Conservation (phyloP, 106 monocot genomes). For the Narthecium ossifragum region DNA sequence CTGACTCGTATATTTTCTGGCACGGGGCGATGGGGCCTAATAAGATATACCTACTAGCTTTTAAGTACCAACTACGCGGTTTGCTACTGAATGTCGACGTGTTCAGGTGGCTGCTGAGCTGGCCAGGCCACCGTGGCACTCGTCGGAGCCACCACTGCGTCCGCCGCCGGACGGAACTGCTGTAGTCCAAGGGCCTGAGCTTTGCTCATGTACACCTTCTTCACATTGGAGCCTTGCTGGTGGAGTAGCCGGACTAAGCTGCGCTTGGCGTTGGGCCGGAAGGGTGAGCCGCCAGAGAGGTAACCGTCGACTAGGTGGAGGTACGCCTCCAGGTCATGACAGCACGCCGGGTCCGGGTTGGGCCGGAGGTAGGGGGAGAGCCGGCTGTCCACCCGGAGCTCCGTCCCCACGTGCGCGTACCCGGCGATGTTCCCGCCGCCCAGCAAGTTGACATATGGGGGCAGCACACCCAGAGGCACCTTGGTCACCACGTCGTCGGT, state of each 20-base stretch:
- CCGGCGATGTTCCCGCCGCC: too few relatives aligned
- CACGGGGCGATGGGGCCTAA: too few relatives aligned
- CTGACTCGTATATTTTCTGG: too few relatives aligned
- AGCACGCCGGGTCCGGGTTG: conserved; percentile 52
- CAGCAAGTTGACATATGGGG: too few relatives aligned
- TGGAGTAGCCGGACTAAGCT: conserved; percentile 33
- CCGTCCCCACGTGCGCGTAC: conserved; percentile 52
- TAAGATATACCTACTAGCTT: too few relatives aligned
- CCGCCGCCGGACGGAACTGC: too few relatives aligned
- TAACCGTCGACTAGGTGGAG: conserved; percentile 80
- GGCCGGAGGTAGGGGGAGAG: conserved; percentile 53
- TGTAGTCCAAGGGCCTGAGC: conserved; percentile 13
- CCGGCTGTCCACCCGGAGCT: conserved; percentile 51
- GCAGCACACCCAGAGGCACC: conserved; percentile 29
- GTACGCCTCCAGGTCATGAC: conserved; percentile 82
- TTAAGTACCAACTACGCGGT: too few relatives aligned
- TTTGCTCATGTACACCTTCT: conserved; percentile 37
- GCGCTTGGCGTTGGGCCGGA: conserved; percentile 54
- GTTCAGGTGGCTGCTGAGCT: too few relatives aligned
- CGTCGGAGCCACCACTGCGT: too few relatives aligned
- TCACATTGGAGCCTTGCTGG: conserved; percentile 48
- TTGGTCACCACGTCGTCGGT: conserved; percentile 50
- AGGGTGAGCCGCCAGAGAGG: conserved; percentile 30
- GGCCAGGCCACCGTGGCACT: too few relatives aligned
- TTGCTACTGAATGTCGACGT: too few relatives aligned